These are phyloP conservation scores for Pichia scutulata DNA, from an alignment of 805 yeast genomes.

Conservation along the genomic window DNA sequence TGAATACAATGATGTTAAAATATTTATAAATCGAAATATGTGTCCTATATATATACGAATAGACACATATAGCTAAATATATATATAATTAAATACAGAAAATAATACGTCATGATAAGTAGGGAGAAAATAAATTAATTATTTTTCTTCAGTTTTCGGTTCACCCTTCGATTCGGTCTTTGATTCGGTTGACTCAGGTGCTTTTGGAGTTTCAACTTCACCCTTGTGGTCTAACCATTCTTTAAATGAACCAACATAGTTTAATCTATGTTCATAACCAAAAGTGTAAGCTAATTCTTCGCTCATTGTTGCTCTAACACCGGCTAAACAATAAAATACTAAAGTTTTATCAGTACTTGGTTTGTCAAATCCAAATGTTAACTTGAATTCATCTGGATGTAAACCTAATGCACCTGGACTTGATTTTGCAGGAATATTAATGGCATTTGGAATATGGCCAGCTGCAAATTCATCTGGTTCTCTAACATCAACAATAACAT, in stretches of 20 bases:
- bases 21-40: neutral
- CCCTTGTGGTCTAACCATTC: conserved; percentile 63
- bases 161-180: neutral
- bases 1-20: neutral
- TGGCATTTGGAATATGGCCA: conserved; percentile 77
- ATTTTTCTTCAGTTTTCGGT: neutral
- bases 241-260: conserved; percentile 78
- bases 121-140: neutral
- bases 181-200: neutral
- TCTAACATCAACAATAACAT: conserved; percentile 78
- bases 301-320: conserved; percentile 84
- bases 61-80: no score
- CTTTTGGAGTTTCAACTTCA: conserved; percentile 15
- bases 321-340: conserved; percentile 87
- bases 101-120: neutral
- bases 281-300: conserved; percentile 87
- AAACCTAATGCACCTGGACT: conserved; percentile 90
- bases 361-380: conserved; percentile 72
- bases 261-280: conserved; percentile 79
- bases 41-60: no score
- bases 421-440: conserved; percentile 83
- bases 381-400: conserved; percentile 69
- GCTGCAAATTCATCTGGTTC: conserved; percentile 72
- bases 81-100: neutral
- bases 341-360: conserved; percentile 66